Base-by-base conservation (phyloP, 2,329 filamentous ascomycete genomes). In the Tolypocladium pustulatum region DNA sequence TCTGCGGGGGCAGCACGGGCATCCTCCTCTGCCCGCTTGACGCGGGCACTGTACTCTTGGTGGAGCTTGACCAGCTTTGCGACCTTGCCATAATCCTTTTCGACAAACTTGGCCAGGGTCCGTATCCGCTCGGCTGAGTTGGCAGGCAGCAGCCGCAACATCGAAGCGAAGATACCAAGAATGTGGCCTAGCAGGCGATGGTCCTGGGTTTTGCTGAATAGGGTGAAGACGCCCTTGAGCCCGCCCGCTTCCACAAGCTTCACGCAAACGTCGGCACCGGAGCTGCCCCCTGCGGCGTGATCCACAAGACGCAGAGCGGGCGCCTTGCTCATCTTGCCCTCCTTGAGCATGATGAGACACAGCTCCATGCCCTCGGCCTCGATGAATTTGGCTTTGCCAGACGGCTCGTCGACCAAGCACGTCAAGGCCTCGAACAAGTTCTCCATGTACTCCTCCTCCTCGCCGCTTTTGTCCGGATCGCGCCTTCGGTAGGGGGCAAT, bases 381-480 rank as follows among this genome's bases (percentile, higher is more conserved):
- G 38, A 96, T 69, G 62, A 97, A 94, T 60, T 90, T 90, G 12
- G 75, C 68, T 71, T 97, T 97, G 7, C 92, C 92, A 5, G 80
- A 73, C 0, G 79, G 71, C 60, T 91, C 88, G 65, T 96, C 89
- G 0, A 87, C 88, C 1, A 96, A 75, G 65, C 89, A 95, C 0
- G 90, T 89, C 22, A 97, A 71, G 1, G 87, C 84, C 68, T 96
- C 92, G 70, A 99, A 99, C 0, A 97, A 70, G 64, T 99, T 96
- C 72, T 96, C 91, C 69, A 95, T 89, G 70, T 90, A 97, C 74
- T 99, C 94, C 69, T 96, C 92, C 71, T 97, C 94, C 56, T 94
- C 87, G 37, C 87, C 86, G 60, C 91, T 90, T 68, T 89, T 93
- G 55, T 86, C 82, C 0, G 94, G 94, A 68, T 99, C 92, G 55